Evolutionary conservation across 345 rosid genomes (phyloP).

Genomic region (Arabis hirsuta): DNA sequence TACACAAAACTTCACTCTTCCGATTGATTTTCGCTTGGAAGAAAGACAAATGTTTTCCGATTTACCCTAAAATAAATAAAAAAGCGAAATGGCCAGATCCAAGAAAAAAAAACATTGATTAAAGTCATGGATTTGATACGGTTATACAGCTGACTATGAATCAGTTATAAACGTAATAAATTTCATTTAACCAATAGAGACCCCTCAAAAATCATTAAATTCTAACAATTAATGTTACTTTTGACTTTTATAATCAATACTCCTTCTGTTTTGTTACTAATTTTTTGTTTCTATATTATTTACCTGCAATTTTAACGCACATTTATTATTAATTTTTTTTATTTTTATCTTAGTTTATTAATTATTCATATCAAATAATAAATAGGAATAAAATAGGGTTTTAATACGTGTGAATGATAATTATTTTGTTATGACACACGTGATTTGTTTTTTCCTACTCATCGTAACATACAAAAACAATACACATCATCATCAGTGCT

Average conservation of each 20-base stretch:
- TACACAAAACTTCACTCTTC: conserved; percentile 1
- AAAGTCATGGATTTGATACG: conserved; percentile 23
- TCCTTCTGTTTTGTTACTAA: too few relatives aligned
- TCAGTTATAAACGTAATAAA: not conserved
- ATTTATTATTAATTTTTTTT: too few relatives aligned
- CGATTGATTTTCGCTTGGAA: too few relatives aligned
- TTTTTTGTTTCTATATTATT: too few relatives aligned
- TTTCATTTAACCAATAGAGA: not conserved
- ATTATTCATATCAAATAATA: too few relatives aligned
- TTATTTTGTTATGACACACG: conserved; percentile 28
- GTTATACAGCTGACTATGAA: conserved; percentile 3
- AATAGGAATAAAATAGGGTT: too few relatives aligned
- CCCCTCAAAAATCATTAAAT: conserved; percentile 22
- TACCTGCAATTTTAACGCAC: too few relatives aligned
- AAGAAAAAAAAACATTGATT: conserved; percentile 11
- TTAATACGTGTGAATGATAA: too few relatives aligned
- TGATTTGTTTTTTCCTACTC: conserved; percentile 15
- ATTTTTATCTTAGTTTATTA: too few relatives aligned
- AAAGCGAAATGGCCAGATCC: not conserved
- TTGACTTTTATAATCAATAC: conserved; percentile 18
- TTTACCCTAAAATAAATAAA: not conserved
- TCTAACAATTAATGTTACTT: conserved; percentile 7
- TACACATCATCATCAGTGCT: conserved; percentile 1
- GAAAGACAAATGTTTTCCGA: not conserved
- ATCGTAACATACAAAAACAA: not conserved